phyloP scores from a whole-genome alignment of 306 rosid genomes.

The Castanopsis chinensis region DNA sequence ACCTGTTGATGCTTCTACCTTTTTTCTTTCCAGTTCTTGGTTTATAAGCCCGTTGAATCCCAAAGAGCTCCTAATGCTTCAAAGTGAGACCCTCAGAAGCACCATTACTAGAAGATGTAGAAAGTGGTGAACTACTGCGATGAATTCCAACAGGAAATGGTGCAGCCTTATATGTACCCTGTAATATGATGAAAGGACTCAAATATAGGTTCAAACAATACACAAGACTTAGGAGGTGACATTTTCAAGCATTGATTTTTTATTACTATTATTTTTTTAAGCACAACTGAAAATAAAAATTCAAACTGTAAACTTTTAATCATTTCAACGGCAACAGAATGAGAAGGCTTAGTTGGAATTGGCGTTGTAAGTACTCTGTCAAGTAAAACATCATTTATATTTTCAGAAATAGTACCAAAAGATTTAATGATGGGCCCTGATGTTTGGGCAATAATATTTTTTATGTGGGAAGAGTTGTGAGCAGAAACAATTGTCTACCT shows the following conservation, averaged over 20 bases:
- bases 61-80: too few relatives aligned
- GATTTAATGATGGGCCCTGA: conserved; percentile 41
- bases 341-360: conserved; percentile 46
- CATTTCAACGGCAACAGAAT: conserved; percentile 31
- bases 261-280: not conserved
- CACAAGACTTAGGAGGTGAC: too few relatives aligned
- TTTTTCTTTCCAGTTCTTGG: conserved; percentile 33
- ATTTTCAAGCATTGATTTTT: conserved; percentile 6
- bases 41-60: too few relatives aligned
- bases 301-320: conserved; percentile 26
- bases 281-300: conserved; percentile 32
- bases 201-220: too few relatives aligned
- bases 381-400: conserved; percentile 26
- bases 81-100: too few relatives aligned
- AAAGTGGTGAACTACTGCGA: too few relatives aligned
- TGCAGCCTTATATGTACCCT: conserved; percentile 42
- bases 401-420: conserved; percentile 22
- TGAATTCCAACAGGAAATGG: conserved; percentile 70
- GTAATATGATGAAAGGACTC: not conserved
- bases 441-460: conserved; percentile 55
- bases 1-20: conserved; percentile 58
- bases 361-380: conserved; percentile 27
- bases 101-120: too few relatives aligned
- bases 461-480: conserved; percentile 81
- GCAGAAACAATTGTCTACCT: conserved; percentile 81